Evolutionary conservation across 805 yeast species (phyloP), one percentile per base, ranked within the genome.

Genomic region (Kodamaea neixiangensis): DNA sequence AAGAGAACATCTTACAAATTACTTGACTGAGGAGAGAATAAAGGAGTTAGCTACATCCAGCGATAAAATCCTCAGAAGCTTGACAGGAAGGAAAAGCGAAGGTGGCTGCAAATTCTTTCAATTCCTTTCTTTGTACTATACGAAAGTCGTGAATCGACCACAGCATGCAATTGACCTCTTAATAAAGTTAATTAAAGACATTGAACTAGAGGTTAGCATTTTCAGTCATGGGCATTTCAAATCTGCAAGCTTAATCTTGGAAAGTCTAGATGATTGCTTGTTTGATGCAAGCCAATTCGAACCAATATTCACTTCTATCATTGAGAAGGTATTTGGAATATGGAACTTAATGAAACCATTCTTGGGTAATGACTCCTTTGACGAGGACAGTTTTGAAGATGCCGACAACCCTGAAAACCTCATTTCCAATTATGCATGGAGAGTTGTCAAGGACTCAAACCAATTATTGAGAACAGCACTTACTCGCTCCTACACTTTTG

Each of bases 381-480:
- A 51, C 1, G 75, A 67, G 3, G 74, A 77, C 41, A 73, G 73
- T 31, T 22, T 22, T 22, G 31, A 25, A 25, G 31, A 25, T 9
- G 10, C 13, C 10, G 31, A 25, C 5, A 7, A 25, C 31, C 31
- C 31, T 25, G 71, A 67, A 17, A 73, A 80, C 58, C 59, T 78
- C 7, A 71, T 85, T 7, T 69, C 81, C 10, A 86, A 87, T 57
- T 89, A 82, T 60, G 80, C 90, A 2, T 92, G 97, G 93, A 82
- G 94, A 67, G 80, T 92, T 0, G 73, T 89, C 5, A 89, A 89
- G 58, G 97, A 91, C 58, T 81, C 92, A 0, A 79, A 90, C 0
- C 60, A 69, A 1, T 64, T 90, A 31, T 52, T 89, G 17, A 76
- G 77, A 7, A 63, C 67, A 0, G 47, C 87, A 0, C 60, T 87